Evolutionary conservation across 148 eudicot species (phyloP), one percentile per base, ranked within the genome.

Genomic region (Camellia lanceoleosa): DNA sequence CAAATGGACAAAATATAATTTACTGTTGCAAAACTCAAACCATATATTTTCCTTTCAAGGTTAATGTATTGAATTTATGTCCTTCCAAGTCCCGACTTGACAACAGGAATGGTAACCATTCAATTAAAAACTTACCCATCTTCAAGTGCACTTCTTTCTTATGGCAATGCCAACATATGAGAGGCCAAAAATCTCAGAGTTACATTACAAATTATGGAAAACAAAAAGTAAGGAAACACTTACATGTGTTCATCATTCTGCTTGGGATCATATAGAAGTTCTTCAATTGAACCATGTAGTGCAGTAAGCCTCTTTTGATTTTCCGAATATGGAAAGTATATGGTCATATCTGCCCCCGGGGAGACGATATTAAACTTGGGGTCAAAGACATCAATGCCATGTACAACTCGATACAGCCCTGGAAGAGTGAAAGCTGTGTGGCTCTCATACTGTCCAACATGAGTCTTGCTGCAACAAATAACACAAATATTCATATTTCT

Each of bases 401-500:
- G 83, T 61, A 76, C 86, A 69, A 83, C 86, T 51, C 86, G 82
- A 69, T 83, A 83, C 73, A 83, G 78, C 68, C 86, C 86, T 14
- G 86, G 83, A 64, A 83, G 86, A 76, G 86, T 75, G 80, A 83
- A 83, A 4, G 82, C 78, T 20, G 83, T 75, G 67, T 83, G 82
- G 75, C 85, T 83, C 85, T 83, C 85, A 19, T 83, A 83, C 79
- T 83, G 85, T 59, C 85, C 85, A 18, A 83, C 85, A 74, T 68
- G 68, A 75, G 75, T 83, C 64, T 83, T 83, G 76, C 85, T 83
- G 85, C 56, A 74, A 79, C 38, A 61, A 23, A 74, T 67, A 79
- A 20, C 75, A 51, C 18, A 46, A 69, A 69, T 69, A 46, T 69
- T 44, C 4, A 67, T 7, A 49, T 49, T 49, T 49, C 52, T 49